Base-by-base conservation (phyloP, 2,329 filamentous ascomycete genomes). In the Pyrenophora seminiperda region DNA sequence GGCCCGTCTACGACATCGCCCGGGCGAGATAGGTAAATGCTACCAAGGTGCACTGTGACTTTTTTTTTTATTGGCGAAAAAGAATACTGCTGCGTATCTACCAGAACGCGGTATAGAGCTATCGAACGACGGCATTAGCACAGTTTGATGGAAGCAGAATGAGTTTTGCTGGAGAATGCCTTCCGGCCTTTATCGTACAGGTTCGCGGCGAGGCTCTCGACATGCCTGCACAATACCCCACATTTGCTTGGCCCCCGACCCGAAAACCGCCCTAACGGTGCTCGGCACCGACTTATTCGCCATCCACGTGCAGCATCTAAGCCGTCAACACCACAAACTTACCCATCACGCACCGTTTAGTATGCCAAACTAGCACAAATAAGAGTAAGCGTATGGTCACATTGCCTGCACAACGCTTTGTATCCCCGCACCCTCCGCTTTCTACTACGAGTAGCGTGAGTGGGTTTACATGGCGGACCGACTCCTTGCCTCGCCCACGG, bases 401-500 rank as follows among this genome's bases (percentile, higher is more conserved):
- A 40, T 34, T 40, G 18, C 22, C 29, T 34, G 42, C 24, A 41
- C 49, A 41, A 37, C 42, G 48, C 18, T 11, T 19, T 19, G 15
- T 11, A 36, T 37, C 49, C 49, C 49, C 43, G 44, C 44, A 52
- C 38, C 20, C 49, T 48, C 32, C 47, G 41, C 41, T 40, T 27
- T 34, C 36, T 20, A 29, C 29, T 33, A n/a, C 15, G 38, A 33
- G 17, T 41, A 52, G 49, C 38, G 38, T 27, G 17, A 30, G 20
- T 47, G 38, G 40, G 48, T 37, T 47, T 27, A 17, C 38, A 58
- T 60, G 57, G 50, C 51, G 41, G 57, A 56, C 32, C 24, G 29
- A 47, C 30, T 41, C 9, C 36, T 44, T 42, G 50, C 36, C 20
- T 37, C 49, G 32, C 37, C 49, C 38, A 27, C 47, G 18, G 33